Base-by-base conservation (phyloP, 306 rosid genomes). In the Ochetophila trinervis region DNA sequence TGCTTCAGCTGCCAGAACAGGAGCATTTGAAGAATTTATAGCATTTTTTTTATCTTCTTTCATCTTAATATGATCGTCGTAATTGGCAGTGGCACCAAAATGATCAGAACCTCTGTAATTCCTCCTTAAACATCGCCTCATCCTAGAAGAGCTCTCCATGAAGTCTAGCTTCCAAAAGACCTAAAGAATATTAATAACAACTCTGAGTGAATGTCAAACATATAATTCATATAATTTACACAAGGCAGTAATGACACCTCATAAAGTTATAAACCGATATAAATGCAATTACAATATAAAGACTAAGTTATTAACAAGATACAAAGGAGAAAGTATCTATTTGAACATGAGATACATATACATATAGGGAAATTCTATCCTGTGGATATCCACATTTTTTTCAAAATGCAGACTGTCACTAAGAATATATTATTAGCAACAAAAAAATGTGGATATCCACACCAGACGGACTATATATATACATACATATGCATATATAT, bases 161-260 rank as follows among this genome's bases (percentile, higher is more conserved):
- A 86, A 83, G 72, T 90, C 99, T 51, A 93, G 94, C 84, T 90
- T 93, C 99, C 99, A 93, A 52, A 93, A 90, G 58, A 88, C 88
- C 99, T 93, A 78, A 47, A 62, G 53, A 64, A 51, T 45, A 66
- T 50, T 19, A 9, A 53, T 27, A 57, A 44, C 8, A 47, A 45
- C 58, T 44, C 37, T 22, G 19, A 49, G 61, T 17, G 61, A 65
- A 17, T 34, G n/a, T 22, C 5, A 20, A 32, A 48, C 13, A 48
- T 34, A 30, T 67, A 73, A 65, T 40, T 63, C 52, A 40, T 65
- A 60, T 37, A 71, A 60, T 53, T 66, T 21, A 35, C 54, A 56
- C 54, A 52, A 56, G 54, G 27, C 44, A 50, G 22, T 53, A 65
- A 71, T 63, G 68, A 50, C 34, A 63, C 49, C 80, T 27, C 74